Percentiles rank a stretch among this genome's conserved stretches.
Evolutionary conservation across 306 rosid species (phyloP).

Genomic region (Trichosanthes truncata): DNA sequence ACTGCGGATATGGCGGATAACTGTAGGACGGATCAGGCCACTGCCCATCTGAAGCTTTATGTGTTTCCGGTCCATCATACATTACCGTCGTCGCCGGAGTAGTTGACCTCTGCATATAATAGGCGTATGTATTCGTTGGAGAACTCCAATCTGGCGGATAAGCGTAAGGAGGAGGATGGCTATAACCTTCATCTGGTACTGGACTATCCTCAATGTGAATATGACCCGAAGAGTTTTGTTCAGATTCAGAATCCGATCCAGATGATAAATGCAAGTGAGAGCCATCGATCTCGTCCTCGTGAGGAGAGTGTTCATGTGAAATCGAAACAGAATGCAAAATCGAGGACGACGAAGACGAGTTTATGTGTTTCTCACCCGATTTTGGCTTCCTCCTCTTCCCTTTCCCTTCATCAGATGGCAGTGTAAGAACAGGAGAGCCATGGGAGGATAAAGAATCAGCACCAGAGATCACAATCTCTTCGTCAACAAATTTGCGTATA

Average conservation of each 20-base stretch:
- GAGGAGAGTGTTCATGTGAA: constrained; percentile 15
- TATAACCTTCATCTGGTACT: constrained; percentile 11
- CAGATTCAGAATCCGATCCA: constrained; percentile 55
- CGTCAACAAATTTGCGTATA: constrained; percentile 65
- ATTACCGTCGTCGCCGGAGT: constrained; percentile 38
- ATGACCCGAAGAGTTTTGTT: constrained; percentile 43
- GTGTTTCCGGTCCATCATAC: constrained; percentile 42
- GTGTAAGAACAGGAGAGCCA: constrained; percentile 73
- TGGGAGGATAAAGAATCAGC: constrained; percentile 21
- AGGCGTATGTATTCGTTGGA: constrained; percentile 26
- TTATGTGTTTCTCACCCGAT: background rate
- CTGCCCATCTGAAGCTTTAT: constrained; percentile 28
- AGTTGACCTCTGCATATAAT: constrained; percentile 59
- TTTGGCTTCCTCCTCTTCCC: constrained; percentile 23
- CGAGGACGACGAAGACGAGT: constrained; percentile 46
- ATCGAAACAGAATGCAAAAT: constrained; percentile 27
- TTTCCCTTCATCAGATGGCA: constrained; percentile 58
- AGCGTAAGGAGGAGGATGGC: constrained; percentile 3
- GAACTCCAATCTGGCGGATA: constrained; percentile 21
- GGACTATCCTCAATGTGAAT: constrained; percentile 44
- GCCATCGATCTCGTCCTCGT: constrained; percentile 26
- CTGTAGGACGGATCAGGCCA: constrained; percentile 34
- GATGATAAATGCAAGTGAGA: constrained; percentile 65
- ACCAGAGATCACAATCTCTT: constrained; percentile 44
- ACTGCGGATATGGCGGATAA: constrained; percentile 19